A percentile compares a stretch with the other conserved stretches of the same genome.
Conservation (phyloP, 192 early-diverging fungal species). For the Chytriomyces hyalinus region DNA sequence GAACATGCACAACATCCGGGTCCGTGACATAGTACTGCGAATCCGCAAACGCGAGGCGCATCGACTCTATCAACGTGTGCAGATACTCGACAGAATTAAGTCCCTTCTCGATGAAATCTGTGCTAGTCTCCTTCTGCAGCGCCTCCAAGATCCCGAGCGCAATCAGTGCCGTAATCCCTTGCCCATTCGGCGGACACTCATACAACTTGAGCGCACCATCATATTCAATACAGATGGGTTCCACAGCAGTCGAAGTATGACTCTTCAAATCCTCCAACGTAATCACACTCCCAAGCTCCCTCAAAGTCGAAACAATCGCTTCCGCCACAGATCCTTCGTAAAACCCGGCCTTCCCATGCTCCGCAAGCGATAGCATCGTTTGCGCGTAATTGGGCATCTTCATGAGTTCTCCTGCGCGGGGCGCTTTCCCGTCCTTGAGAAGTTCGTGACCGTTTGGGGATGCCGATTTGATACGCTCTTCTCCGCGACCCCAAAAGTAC, state of each 20-base stretch:
- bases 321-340: slow-evolving; percentile 72
- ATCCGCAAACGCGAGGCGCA: slow-evolving; percentile 81
- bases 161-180: slow-evolving; percentile 71
- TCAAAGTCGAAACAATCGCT: slow-evolving; percentile 64
- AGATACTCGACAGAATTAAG: slow-evolving; percentile 61
- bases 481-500: slow-evolving; percentile 42
- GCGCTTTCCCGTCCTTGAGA: slow-evolving; percentile 52
- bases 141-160: slow-evolving; percentile 70
- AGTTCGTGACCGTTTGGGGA: slow-evolving; percentile 58
- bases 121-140: slow-evolving; percentile 52
- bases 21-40: slow-evolving; percentile 69
- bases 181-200: slow-evolving; percentile 80
- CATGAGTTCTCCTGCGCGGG: slow-evolving; percentile 67
- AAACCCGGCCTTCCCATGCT: slow-evolving; percentile 69
- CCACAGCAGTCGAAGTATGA: slow-evolving; percentile 58
- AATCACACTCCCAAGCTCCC: slow-evolving; percentile 64
- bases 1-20: slow-evolving; percentile 59
- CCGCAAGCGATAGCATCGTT: slow-evolving; percentile 62
- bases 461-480: slow-evolving; percentile 29
- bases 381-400: slow-evolving; percentile 60
- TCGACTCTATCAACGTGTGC: slow-evolving; percentile 70
- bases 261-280: slow-evolving; percentile 64
- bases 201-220: slow-evolving; percentile 56
- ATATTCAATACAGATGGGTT: slow-evolving; percentile 71
- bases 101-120: slow-evolving; percentile 45